phyloP scores from a whole-genome alignment of 768 basidiomycete genomes.

The Exidia glandulosa region DNA sequence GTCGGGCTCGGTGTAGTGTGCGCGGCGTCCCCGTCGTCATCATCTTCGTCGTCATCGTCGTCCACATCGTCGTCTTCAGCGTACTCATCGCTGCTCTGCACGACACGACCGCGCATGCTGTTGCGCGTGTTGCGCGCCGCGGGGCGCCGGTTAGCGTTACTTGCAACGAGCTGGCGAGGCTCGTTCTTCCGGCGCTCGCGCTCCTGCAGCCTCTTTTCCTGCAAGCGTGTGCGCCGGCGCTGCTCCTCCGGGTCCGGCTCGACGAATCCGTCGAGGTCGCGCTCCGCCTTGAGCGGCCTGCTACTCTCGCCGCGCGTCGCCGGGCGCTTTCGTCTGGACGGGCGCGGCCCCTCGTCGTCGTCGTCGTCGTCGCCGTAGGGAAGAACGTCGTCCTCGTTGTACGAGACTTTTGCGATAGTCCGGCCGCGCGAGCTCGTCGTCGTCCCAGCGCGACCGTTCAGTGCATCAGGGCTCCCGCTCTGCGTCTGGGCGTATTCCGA shows the following conservation, averaged over 20 bases:
- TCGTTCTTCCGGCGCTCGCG: slow-evolving; percentile 32
- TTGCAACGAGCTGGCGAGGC: slow-evolving; percentile 14
- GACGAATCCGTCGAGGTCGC: neutral
- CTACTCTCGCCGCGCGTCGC: slow-evolving; percentile 20
- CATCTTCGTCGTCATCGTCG: slow-evolving; percentile 19
- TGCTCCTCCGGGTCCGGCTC: slow-evolving; percentile 13
- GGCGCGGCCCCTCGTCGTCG: slow-evolving; percentile 31
- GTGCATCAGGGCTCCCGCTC: slow-evolving; percentile 14
- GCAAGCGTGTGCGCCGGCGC: slow-evolving; percentile 14
- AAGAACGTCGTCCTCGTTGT: slow-evolving; percentile 13
- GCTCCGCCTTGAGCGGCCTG: neutral
- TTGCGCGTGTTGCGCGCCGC: neutral
- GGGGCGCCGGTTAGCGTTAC: neutral
- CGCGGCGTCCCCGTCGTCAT: slow-evolving; percentile 27
- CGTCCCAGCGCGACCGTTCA: slow-evolving; percentile 9
- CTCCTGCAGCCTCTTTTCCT: slow-evolving; percentile 46
- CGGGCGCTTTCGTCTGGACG: neutral
- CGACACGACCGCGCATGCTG: no score
- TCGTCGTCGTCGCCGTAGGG: slow-evolving; percentile 32
- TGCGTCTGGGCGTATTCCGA: slow-evolving; percentile 15
- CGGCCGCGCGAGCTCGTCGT: slow-evolving; percentile 17
- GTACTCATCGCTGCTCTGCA: slow-evolving; percentile 4
- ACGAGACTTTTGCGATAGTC: slow-evolving; percentile 2
- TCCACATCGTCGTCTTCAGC: slow-evolving; percentile 12
- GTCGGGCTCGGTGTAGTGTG: slow-evolving; percentile 16